Evolutionary conservation across 305 asterid genomes (phyloP).

Genomic region (Solanum hybrid): DNA sequence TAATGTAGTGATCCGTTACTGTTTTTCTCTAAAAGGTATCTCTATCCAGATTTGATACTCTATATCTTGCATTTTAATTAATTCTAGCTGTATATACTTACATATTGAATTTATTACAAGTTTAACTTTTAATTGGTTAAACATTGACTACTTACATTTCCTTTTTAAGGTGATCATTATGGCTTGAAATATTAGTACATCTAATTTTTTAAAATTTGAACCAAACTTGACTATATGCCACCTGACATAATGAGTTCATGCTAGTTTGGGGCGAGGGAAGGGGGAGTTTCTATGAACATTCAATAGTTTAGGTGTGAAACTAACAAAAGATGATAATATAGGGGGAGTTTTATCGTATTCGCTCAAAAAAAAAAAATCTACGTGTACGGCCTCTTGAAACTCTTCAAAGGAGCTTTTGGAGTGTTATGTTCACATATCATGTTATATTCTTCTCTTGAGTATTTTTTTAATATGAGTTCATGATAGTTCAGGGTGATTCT

Average conservation of each 20-base stretch:
- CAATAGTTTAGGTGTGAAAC: background rate
- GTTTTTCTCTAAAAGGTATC: background rate
- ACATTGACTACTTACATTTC: background rate
- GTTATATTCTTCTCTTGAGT: background rate
- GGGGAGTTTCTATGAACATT: background rate
- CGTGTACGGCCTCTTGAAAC: background rate
- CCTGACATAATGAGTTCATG: background rate
- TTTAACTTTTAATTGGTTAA: background rate
- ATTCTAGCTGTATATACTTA: background rate
- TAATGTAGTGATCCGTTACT: background rate
- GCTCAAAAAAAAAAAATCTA: background rate
- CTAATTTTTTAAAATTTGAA: background rate
- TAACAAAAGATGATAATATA: background rate
- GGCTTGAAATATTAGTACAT: background rate
- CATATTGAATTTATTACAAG: background rate
- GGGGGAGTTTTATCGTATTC: background rate
- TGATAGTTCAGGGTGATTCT: background rate
- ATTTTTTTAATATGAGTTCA: background rate
- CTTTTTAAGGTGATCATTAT: background rate
- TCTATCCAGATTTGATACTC: background rate
- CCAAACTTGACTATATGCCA: background rate
- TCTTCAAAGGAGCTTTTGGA: background rate
- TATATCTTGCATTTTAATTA: background rate
- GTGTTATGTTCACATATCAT: background rate
- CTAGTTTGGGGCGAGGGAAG: background rate